Percentiles rank a stretch among this genome's conserved stretches.
Conservation (phyloP, 2,329 filamentous ascomycete genomes). For the Pestalotiopsis sp. region DNA sequence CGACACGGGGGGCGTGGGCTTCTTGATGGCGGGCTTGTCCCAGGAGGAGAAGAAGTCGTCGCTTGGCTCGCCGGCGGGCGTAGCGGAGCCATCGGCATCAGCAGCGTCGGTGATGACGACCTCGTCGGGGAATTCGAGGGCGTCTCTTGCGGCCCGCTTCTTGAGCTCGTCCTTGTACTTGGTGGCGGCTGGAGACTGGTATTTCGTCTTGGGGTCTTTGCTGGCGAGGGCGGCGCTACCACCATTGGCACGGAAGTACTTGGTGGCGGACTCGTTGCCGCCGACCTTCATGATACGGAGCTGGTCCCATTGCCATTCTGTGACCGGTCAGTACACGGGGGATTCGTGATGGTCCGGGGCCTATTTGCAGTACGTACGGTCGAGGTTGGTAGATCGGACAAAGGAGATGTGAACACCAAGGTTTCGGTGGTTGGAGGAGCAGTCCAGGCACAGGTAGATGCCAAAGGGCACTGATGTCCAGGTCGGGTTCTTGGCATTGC, state of each 20-base stretch:
- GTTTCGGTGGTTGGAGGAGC: conserved; percentile 95
- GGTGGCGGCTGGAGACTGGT: conserved; percentile 86
- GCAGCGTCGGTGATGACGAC: conserved; percentile 79
- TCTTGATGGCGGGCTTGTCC: conserved; percentile 97
- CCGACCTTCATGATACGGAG: conserved; percentile 97
- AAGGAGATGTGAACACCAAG: conserved; percentile 99
- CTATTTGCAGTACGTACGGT: conserved; percentile 68
- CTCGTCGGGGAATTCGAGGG: conserved; percentile 84
- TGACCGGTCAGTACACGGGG: conserved; percentile 25
- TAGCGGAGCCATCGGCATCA: conserved; percentile 66
- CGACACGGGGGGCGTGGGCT: conserved; percentile 90
- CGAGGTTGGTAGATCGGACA: conserved; percentile 96
- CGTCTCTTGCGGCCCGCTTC: conserved; percentile 79
- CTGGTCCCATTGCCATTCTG: conserved; percentile 99
- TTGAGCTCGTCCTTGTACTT: conserved; percentile 99
- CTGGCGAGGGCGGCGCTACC: conserved; percentile 91
- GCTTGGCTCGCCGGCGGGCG: conserved; percentile 78
- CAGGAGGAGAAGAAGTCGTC: conserved; percentile 99
- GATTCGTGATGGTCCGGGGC: background rate
- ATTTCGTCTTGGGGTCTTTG: conserved; percentile 97
- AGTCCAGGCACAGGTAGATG: conserved; percentile 98
- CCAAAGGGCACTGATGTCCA: conserved; percentile 98
- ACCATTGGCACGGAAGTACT: conserved; percentile 97
- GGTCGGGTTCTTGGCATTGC: conserved; percentile 94
- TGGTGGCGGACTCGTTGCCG: conserved; percentile 96